Evolutionary conservation across 352 stramenopile genomes (phyloP).

Genomic region (Globisporangium viniferum): DNA sequence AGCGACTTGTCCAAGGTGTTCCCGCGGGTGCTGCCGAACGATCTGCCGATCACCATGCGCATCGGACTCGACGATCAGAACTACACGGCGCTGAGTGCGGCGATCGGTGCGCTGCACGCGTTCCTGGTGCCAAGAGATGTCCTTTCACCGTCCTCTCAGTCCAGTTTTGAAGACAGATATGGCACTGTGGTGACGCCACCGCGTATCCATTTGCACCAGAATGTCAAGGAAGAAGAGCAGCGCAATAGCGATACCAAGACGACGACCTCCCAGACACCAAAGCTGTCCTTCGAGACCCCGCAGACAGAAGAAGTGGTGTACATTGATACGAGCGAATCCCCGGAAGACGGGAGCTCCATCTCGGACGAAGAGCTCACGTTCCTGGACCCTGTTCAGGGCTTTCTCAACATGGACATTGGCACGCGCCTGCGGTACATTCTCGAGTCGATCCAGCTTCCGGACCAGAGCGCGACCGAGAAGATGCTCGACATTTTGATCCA

Average conservation of each 20-base stretch:
- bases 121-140: constrained; percentile 38
- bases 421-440: constrained; percentile 53
- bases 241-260: background rate
- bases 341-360: constrained; percentile 36
- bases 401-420: constrained; percentile 56
- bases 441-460: constrained; percentile 39
- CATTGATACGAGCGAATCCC: constrained; percentile 38
- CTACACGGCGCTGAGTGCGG: constrained; percentile 48
- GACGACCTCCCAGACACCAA: no score
- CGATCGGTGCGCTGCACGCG: constrained; percentile 46
- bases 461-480: constrained; percentile 37
- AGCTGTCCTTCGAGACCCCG: constrained; percentile 10
- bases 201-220: constrained; percentile 40
- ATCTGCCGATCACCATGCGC: constrained; percentile 48
- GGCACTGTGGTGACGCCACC: constrained; percentile 29
- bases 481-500: constrained; percentile 56
- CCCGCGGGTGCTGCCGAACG: constrained; percentile 36
- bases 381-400: constrained; percentile 53
- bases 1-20: background rate
- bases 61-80: constrained; percentile 66
- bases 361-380: constrained; percentile 49
- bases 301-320: constrained; percentile 40
- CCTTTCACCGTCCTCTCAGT: background rate
- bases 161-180: constrained; percentile 23
- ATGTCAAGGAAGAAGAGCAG: constrained; percentile 12